A percentile compares a stretch with the other conserved stretches of the same genome.
Evolutionary conservation across 139 green algal genomes (phyloP).

Genomic region (Picochlorum sp.): DNA sequence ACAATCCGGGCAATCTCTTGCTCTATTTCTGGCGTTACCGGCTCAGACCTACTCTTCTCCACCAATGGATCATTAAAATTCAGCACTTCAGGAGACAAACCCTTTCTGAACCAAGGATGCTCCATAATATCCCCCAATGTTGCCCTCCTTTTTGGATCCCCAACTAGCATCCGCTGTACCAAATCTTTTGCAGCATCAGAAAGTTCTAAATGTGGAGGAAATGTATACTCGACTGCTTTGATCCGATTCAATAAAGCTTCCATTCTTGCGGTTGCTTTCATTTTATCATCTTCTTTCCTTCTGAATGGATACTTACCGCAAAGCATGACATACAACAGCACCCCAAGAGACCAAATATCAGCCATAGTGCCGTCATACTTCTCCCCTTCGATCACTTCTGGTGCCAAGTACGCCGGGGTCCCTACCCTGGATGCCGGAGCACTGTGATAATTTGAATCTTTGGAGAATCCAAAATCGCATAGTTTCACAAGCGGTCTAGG

Average conservation of each 20-base stretch:
- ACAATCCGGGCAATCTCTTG: conserved; percentile 31
- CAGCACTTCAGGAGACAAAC: conserved; percentile 11
- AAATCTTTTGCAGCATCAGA: conserved; percentile 43
- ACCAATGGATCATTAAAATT: conserved; percentile 27
- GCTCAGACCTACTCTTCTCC: neutral
- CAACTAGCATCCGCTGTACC: conserved; percentile 46
- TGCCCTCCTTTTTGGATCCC: conserved; percentile 61
- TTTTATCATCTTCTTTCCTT: conserved; percentile 49
- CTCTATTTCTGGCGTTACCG: conserved; percentile 17
- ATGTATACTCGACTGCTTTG: neutral
- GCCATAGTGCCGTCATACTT: conserved; percentile 81
- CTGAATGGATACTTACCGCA: conserved; percentile 87
- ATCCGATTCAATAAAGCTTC: conserved; percentile 28
- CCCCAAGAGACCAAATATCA: conserved; percentile 93
- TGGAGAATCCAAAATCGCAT: conserved; percentile 49
- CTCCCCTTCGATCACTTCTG: conserved; percentile 79
- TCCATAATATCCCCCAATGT: conserved; percentile 42
- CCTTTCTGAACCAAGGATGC: conserved; percentile 42
- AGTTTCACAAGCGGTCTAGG: conserved; percentile 43
- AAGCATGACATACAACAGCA: conserved; percentile 97
- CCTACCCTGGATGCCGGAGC: conserved; percentile 75
- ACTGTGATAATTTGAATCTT: conserved; percentile 67
- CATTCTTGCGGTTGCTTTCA: conserved; percentile 50
- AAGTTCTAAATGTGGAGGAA: neutral
- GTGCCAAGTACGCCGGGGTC: conserved; percentile 94